Conservation (phyloP, 2,329 filamentous ascomycete genomes). For the Venturia aucupariae region DNA sequence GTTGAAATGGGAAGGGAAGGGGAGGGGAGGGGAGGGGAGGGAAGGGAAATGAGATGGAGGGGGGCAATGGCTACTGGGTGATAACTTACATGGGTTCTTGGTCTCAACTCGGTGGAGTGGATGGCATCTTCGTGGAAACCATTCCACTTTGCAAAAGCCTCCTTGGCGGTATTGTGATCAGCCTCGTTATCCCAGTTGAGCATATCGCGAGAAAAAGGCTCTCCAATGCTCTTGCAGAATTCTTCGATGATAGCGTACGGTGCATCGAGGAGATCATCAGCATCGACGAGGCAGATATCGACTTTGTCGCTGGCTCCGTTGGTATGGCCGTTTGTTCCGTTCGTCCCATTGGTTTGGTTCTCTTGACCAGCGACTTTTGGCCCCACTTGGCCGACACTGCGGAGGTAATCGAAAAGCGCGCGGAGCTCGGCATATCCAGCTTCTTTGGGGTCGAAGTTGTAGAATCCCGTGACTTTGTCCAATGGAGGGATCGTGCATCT, state of each 20-base stretch:
- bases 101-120: constrained; percentile 65
- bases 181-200: constrained; percentile 62
- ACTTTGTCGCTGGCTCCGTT: constrained; percentile 25
- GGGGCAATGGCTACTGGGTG: too few relatives aligned
- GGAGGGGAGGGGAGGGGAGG: background rate
- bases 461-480: constrained; percentile 71
- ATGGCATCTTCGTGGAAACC: constrained; percentile 96
- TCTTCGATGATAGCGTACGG: constrained; percentile 57
- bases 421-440: constrained; percentile 86
- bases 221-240: constrained; percentile 64
- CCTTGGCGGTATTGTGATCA: constrained; percentile 57
- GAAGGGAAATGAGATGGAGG: background rate
- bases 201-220: constrained; percentile 61
- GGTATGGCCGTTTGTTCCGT: constrained; percentile 16
- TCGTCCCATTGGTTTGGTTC: constrained; percentile 14
- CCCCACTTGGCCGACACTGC: constrained; percentile 59
- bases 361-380: constrained; percentile 48
- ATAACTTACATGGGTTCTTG: constrained; percentile 50
- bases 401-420: constrained; percentile 76
- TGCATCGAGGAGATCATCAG: constrained; percentile 70
- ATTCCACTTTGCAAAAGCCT: constrained; percentile 90
- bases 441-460: constrained; percentile 77
- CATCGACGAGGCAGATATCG: constrained; percentile 63
- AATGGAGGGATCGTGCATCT: constrained; percentile 88
- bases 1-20: background rate